These are phyloP conservation scores for Mortierella hygrophila DNA, from an alignment of 192 early-diverging fungal species.

Conservation along the genomic window DNA sequence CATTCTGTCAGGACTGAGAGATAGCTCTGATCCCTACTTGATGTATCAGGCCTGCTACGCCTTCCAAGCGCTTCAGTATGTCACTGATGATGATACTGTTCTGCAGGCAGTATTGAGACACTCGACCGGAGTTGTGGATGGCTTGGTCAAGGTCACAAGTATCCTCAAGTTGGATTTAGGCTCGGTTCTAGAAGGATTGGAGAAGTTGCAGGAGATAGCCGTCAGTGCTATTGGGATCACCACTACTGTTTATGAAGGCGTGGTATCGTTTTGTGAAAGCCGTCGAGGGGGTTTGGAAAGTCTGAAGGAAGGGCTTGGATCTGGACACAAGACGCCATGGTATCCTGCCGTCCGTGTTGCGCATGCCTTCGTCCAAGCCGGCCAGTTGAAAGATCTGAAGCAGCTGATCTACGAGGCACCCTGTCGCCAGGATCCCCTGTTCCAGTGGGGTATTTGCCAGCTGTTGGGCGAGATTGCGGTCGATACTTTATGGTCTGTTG, in stretches of 20 bases:
- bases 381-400: neutral
- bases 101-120: neutral
- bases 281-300: neutral
- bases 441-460: constrained; percentile 8
- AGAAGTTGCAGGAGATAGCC: neutral
- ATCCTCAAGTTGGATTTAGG: neutral
- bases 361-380: neutral
- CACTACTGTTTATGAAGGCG: neutral
- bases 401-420: neutral
- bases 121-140: neutral
- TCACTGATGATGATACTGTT: neutral
- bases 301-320: neutral
- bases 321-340: neutral
- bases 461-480: neutral
- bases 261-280: neutral
- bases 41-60: neutral
- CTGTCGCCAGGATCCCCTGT: neutral
- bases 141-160: neutral
- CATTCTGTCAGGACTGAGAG: neutral
- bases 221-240: neutral
- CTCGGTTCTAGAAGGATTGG: neutral
- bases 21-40: neutral
- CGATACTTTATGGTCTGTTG: neutral
- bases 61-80: neutral
- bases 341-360: neutral